These are phyloP conservation scores for Calonectria crousiana DNA, from an alignment of 2,329 filamentous ascomycete species.

Conservation along the genomic window DNA sequence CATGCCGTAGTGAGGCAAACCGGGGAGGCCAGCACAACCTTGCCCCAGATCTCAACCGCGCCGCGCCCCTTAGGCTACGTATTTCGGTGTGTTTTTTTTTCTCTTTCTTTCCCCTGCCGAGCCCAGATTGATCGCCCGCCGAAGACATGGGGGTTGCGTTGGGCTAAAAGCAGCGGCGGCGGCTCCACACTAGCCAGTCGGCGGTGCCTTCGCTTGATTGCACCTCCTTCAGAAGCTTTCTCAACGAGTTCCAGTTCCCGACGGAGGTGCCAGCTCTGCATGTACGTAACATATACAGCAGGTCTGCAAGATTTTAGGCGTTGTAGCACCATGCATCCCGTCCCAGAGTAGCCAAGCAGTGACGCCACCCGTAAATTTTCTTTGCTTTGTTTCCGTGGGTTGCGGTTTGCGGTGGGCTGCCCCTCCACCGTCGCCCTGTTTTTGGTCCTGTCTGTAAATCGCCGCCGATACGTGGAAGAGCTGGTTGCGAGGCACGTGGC, in stretches of 20 bases:
- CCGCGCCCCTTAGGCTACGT: background rate
- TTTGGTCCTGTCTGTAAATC: background rate
- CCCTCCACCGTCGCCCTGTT: background rate
- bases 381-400: background rate
- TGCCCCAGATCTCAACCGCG: constrained; percentile 2
- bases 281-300: constrained; percentile 8
- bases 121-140: constrained; percentile 26
- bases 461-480: background rate
- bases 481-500: constrained; percentile 12
- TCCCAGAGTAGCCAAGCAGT: background rate
- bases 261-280: constrained; percentile 3
- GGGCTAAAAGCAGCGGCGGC: constrained; percentile 14
- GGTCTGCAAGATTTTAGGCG: background rate
- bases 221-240: constrained; percentile 17
- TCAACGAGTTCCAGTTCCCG: constrained; percentile 41
- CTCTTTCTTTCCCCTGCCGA: constrained; percentile 19
- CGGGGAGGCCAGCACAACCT: background rate
- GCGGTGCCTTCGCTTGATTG: constrained; percentile 3
- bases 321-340: background rate
- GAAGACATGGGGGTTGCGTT: constrained; percentile 14
- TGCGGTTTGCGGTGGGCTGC: background rate
- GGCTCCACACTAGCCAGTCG: constrained; percentile 7
- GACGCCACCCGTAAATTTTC: constrained; percentile 8
- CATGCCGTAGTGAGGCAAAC: background rate
- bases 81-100: background rate